Conservation (phyloP, 2,329 filamentous ascomycete species). For the Lasiodiplodia gonubiensis region DNA sequence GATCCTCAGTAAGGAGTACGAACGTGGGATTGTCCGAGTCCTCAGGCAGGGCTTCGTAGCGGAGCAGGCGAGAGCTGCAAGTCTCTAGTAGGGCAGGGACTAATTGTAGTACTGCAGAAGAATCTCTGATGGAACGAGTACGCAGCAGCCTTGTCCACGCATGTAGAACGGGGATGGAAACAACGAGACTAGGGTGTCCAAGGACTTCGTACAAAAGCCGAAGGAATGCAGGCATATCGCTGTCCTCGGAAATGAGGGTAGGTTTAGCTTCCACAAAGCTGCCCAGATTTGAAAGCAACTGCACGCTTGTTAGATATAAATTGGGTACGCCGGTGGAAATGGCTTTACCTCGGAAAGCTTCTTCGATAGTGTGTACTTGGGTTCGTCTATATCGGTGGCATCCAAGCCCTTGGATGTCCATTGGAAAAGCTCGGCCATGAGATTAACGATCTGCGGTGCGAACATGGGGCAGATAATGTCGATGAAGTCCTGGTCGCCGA, state of each 20-base stretch:
- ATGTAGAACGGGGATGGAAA: slow-evolving; percentile 91
- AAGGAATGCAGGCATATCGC: slow-evolving; percentile 77
- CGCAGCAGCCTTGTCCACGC: slow-evolving; percentile 85
- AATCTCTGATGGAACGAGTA: slow-evolving; percentile 72
- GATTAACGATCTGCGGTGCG: slow-evolving; percentile 69
- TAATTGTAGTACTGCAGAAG: slow-evolving; percentile 63
- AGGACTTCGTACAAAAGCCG: slow-evolving; percentile 79
- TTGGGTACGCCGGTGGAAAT: slow-evolving; percentile 31
- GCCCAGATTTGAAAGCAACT: slow-evolving; percentile 85
- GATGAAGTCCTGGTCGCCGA: slow-evolving; percentile 78
- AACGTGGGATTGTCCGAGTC: slow-evolving; percentile 80
- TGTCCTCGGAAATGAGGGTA: slow-evolving; percentile 65
- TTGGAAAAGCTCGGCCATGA: slow-evolving; percentile 76
- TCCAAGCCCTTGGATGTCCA: slow-evolving; percentile 82
- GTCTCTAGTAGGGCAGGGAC: slow-evolving; percentile 80
- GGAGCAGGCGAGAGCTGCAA: slow-evolving; percentile 81
- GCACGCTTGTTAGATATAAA: slow-evolving; percentile 5
- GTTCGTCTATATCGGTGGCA: slow-evolving; percentile 82
- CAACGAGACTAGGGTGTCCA: slow-evolving; percentile 83
- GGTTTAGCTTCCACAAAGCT: slow-evolving; percentile 83
- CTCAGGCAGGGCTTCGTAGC: slow-evolving; percentile 85
- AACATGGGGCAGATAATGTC: slow-evolving; percentile 82
- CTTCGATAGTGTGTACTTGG: slow-evolving; percentile 90
- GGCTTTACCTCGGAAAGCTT: slow-evolving; percentile 83
- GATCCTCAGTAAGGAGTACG: slow-evolving; percentile 86